phyloP scores from a whole-genome alignment of 2,329 filamentous ascomycete species.

The Chrysoporthe austroafricana region DNA sequence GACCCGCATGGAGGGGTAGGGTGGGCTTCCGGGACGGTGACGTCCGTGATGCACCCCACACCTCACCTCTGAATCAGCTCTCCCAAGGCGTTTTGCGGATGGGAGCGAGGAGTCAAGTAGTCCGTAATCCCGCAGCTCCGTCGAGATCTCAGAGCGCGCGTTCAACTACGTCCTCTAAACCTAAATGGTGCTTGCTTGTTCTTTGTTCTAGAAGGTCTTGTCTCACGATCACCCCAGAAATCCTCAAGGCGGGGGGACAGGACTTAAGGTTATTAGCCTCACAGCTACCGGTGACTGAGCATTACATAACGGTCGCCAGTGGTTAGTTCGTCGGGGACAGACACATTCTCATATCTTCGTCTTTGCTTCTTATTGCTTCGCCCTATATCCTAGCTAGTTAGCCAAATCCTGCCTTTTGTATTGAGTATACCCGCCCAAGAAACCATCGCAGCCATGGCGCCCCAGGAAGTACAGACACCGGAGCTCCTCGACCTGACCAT shows the following conservation, averaged over 20 bases:
- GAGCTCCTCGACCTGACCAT: slow-evolving; percentile 65
- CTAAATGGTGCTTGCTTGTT: not conserved
- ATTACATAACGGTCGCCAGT: slow-evolving; percentile 10
- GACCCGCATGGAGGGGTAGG: slow-evolving; percentile 19
- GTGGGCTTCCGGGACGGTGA: slow-evolving; percentile 14
- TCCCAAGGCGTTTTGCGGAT: not conserved
- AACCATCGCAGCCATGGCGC: slow-evolving; percentile 15
- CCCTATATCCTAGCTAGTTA: not conserved
- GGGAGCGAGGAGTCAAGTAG: not conserved
- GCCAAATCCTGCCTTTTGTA: not conserved
- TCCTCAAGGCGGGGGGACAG: not conserved
- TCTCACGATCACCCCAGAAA: not conserved
- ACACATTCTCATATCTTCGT: too few relatives aligned
- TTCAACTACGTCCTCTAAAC: not conserved
- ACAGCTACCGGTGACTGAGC: slow-evolving; percentile 8
- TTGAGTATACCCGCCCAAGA: not conserved
- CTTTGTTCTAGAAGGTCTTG: too few relatives aligned
- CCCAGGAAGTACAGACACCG: slow-evolving; percentile 29
- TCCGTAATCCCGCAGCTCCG: slow-evolving; percentile 22
- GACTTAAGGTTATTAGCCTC: not conserved
- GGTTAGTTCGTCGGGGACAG: not conserved
- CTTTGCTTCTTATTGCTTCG: not conserved
- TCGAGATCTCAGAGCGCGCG: not conserved
- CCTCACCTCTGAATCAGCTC: not conserved
- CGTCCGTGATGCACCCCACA: slow-evolving; percentile 9